Evolutionary conservation across 2,329 filamentous ascomycete genomes (phyloP), one percentile per base, ranked within the genome.

Genomic region (Cadophora sp.): DNA sequence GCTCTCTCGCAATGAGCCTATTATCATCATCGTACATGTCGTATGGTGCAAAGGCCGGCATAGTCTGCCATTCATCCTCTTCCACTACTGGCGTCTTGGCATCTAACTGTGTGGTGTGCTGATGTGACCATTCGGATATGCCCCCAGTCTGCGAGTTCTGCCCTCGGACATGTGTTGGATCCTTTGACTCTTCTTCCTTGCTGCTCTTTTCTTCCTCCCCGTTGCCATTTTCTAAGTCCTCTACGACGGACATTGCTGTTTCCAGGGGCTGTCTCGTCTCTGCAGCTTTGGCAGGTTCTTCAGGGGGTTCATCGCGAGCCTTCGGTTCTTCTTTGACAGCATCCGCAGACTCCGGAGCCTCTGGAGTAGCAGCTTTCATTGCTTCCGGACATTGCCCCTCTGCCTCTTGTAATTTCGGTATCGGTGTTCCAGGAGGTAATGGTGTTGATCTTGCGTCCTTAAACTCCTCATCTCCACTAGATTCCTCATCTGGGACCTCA

Each of bases 1-100:
- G 83, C 74, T 97, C 95, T 71, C 87, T 90, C 14, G 96, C 96
- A 72, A 99, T 85, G 31, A 99, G 85, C 73, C 87, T 92, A 73
- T 97, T 92, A 78, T 97, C 91, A 76, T 99, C 96, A 77, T 99
- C 93, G 79, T 98, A 99, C 73, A 97, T 92, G 80, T 98, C 95
- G 78, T 96, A 97, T 46, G 91, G 91, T 8, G 94, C 96, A 76
- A 94, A 93, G 1, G 96, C 89, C 1, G 95, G 96, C 96, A 99
- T 99, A 2, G 89, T 87, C 81, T 97, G 93, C 96, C 96, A 99
- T 62, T 85, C 88, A 1, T 82, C 89, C n/a, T 91, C 91, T 6
- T 88, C 88, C 12, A 87, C 83, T 2, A 86, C 80, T 14, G 69
- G 65, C 84, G 81, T 56, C 86, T 82, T 69, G 14, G 85, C 81